These are phyloP conservation scores for Agrocybe praecox DNA, from an alignment of 768 basidiomycete genomes.

Conservation along the genomic window DNA sequence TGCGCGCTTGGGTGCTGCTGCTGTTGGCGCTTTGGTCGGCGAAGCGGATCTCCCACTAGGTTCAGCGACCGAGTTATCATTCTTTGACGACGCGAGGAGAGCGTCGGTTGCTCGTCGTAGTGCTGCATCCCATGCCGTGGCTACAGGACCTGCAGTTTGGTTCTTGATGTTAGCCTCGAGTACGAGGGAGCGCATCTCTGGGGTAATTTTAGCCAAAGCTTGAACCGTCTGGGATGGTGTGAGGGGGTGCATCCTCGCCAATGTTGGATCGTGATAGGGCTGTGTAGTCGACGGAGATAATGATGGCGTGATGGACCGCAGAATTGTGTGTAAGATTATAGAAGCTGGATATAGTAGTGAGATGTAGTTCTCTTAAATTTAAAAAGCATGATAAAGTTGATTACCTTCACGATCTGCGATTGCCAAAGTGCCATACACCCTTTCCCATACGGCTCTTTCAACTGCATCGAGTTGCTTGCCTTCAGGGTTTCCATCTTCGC, in stretches of 20 bases:
- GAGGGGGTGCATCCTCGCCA: slow-evolving; percentile 40
- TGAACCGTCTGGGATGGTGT: slow-evolving; percentile 28
- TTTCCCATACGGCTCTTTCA: slow-evolving; percentile 44
- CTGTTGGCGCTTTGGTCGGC: background rate
- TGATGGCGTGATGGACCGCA: slow-evolving; percentile 51
- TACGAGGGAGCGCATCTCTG: slow-evolving; percentile 67
- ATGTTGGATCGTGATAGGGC: slow-evolving; percentile 34
- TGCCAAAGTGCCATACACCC: slow-evolving; percentile 41
- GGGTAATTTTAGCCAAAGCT: slow-evolving; percentile 42
- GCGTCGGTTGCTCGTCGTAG: slow-evolving; percentile 21
- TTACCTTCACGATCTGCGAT: slow-evolving; percentile 60
- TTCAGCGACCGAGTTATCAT: background rate
- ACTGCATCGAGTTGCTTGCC: slow-evolving; percentile 29
- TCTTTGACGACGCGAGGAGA: background rate
- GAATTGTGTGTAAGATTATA: slow-evolving; percentile 52
- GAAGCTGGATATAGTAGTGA: slow-evolving; percentile 38
- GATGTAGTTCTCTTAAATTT: no score
- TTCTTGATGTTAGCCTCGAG: slow-evolving; percentile 64
- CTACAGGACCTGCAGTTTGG: slow-evolving; percentile 59
- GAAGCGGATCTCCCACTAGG: background rate
- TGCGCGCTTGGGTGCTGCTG: slow-evolving; percentile 8
- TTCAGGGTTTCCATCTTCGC: slow-evolving; percentile 12
- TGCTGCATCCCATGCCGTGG: slow-evolving; percentile 52
- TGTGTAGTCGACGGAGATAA: slow-evolving; percentile 17
- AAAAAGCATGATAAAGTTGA: no score